Percentiles rank a stretch among this genome's conserved stretches.
phyloP scores from a whole-genome alignment of 306 rosid genomes.

The Casuarina glauca region DNA sequence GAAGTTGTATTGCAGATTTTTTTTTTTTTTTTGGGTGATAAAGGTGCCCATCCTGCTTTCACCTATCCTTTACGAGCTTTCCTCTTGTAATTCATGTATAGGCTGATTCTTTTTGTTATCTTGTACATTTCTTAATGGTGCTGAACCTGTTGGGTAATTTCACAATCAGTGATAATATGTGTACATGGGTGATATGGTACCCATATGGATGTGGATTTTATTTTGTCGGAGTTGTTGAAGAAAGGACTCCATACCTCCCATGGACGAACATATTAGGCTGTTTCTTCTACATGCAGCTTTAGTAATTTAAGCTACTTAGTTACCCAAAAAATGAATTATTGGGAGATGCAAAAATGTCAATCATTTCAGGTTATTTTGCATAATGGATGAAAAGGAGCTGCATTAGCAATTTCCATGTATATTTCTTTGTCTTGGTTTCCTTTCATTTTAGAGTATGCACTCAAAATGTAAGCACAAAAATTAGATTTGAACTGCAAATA shows the following conservation, averaged over 20 bases:
- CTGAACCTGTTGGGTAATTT: slow-evolving; percentile 4
- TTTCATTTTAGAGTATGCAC: not conserved
- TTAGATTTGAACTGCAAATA: not conserved
- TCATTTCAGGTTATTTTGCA: not conserved
- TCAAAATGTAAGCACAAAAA: not conserved
- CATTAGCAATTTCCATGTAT: not conserved
- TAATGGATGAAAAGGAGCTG: not conserved
- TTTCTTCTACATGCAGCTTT: not conserved
- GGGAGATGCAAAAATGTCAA: not conserved
- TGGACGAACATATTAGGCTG: not conserved
- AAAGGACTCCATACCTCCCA: slow-evolving; percentile 17
- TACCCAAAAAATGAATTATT: not conserved
- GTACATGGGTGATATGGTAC: not conserved
- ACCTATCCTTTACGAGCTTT: not conserved
- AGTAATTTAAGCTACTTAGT: not conserved
- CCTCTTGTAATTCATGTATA: not conserved
- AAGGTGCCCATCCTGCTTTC: not conserved
- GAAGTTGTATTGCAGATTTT: no score
- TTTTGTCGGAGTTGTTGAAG: slow-evolving; percentile 12
- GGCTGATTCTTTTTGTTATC: not conserved
- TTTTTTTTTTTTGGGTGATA: no score
- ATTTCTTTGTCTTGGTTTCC: not conserved
- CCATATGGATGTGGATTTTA: not conserved
- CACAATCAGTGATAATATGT: not conserved
- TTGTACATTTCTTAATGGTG: not conserved